Conservation (phyloP, 139 green algal species). For the Chlamydomonas urium region DNA sequence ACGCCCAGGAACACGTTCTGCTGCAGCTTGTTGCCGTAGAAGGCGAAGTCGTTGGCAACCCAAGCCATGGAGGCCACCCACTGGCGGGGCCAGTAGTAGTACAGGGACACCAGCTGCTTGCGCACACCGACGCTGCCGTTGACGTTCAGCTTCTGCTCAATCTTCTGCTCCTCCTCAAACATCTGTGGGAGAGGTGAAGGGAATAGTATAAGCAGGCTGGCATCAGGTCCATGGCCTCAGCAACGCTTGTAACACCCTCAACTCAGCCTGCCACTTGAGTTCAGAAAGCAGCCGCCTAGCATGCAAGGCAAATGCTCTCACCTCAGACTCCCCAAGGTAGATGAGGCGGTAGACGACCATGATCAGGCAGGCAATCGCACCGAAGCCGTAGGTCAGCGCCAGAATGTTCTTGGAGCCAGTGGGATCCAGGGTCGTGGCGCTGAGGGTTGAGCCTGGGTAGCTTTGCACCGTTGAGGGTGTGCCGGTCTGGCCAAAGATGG, state of each 20-base stretch:
- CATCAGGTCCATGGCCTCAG: too few species aligned
- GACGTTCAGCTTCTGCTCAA: neutral
- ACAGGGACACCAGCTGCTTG: conserved; percentile 8
- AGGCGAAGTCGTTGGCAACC: conserved; percentile 49
- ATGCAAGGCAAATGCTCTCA: neutral
- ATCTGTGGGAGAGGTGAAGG: too few species aligned
- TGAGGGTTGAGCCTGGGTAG: too few species aligned
- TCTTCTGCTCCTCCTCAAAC: conserved; percentile 9
- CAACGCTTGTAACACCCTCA: too few species aligned
- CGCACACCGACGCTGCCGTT: neutral
- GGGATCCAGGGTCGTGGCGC: neutral
- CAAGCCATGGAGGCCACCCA: conserved; percentile 7
- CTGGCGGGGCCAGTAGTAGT: conserved; percentile 13
- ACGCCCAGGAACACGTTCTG: conserved; percentile 54
- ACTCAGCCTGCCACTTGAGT: too few species aligned
- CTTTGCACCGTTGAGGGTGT: too few species aligned
- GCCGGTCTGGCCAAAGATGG: conserved; percentile 28
- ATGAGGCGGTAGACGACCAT: conserved; percentile 17
- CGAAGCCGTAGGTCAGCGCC: conserved; percentile 20
- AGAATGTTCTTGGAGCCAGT: conserved; percentile 1
- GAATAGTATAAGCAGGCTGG: too few species aligned
- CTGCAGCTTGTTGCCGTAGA: conserved; percentile 77
- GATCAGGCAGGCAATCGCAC: conserved; percentile 11
- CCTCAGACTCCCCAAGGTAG: conserved; percentile 20
- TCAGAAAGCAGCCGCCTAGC: neutral